Conservation (phyloP, 2,329 filamentous ascomycete genomes). For the Macrophomina tecta region DNA sequence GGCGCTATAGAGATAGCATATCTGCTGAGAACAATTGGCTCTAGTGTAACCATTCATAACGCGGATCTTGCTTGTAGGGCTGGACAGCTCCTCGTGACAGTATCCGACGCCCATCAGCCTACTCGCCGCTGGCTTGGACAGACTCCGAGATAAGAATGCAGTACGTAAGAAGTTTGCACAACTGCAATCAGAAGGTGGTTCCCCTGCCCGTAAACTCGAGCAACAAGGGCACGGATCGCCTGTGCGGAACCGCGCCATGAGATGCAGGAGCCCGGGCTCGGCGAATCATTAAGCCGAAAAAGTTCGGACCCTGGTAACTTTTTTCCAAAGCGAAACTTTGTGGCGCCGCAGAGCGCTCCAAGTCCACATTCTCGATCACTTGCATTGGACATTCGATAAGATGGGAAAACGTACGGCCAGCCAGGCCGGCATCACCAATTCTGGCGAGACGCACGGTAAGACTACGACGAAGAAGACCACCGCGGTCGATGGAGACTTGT, state of each 20-base stretch:
- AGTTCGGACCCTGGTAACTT: background rate
- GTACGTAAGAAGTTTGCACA: conserved; percentile 4
- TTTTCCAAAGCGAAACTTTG: conserved; percentile 16
- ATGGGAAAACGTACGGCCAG: conserved; percentile 21
- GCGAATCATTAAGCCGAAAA: conserved; percentile 17
- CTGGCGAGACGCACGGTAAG: conserved; percentile 3
- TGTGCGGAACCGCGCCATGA: background rate
- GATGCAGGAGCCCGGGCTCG: background rate
- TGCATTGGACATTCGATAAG: background rate
- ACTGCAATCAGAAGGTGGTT: conserved; percentile 1
- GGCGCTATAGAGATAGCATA: background rate
- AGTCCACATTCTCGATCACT: background rate
- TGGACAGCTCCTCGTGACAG: background rate
- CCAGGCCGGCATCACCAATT: conserved; percentile 11
- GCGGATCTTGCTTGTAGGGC: background rate
- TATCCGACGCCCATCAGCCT: background rate
- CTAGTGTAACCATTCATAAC: background rate
- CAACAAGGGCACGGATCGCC: background rate
- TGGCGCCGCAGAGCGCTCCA: background rate
- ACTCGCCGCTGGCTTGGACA: background rate
- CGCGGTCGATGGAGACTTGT: background rate
- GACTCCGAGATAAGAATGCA: background rate
- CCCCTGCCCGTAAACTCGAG: background rate
- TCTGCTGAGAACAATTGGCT: background rate
- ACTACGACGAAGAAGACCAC: background rate